These are phyloP conservation scores for Mucor circinelloides DNA, from an alignment of 371 early-diverging fungal genomes.

Conservation along the genomic window DNA sequence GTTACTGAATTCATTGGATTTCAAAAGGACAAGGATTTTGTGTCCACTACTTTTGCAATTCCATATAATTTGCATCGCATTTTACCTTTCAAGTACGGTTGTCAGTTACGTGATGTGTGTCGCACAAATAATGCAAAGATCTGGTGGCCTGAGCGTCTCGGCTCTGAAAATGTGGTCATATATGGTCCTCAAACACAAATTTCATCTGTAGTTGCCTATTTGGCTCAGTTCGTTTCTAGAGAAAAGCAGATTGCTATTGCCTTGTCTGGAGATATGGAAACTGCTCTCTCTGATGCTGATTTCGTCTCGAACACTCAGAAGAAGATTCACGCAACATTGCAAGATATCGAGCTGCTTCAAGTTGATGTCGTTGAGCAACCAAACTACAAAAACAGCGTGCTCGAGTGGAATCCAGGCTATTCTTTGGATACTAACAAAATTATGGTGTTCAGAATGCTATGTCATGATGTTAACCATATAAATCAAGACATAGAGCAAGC, in stretches of 20 bases:
- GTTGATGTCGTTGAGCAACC: background rate
- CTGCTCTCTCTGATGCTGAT: background rate
- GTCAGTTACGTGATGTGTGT: constrained; percentile 31
- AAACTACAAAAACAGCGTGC: background rate
- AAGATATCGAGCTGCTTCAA: background rate
- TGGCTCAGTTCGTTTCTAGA: background rate
- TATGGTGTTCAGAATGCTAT: background rate
- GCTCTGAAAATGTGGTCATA: constrained; percentile 4
- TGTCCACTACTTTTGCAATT: constrained; percentile 26
- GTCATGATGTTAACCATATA: background rate
- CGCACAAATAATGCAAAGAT: constrained; percentile 41
- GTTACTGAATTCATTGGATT: constrained; percentile 71
- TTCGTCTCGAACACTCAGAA: background rate
- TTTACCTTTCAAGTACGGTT: constrained; percentile 25
- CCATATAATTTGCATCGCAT: constrained; percentile 40
- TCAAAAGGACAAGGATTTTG: constrained; percentile 45
- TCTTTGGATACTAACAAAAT: background rate
- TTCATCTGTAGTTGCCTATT: background rate
- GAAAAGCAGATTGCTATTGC: constrained; percentile 1
- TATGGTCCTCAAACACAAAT: constrained; percentile 22
- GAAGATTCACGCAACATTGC: background rate
- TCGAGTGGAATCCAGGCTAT: constrained; percentile 5
- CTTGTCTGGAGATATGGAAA: background rate
- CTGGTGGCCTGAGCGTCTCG: constrained; percentile 38
- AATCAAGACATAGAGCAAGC: background rate